Percentiles rank a stretch among this genome's conserved stretches.
Evolutionary conservation across 2,329 filamentous ascomycete species (phyloP).

Genomic region (Delphinella strobiligena): DNA sequence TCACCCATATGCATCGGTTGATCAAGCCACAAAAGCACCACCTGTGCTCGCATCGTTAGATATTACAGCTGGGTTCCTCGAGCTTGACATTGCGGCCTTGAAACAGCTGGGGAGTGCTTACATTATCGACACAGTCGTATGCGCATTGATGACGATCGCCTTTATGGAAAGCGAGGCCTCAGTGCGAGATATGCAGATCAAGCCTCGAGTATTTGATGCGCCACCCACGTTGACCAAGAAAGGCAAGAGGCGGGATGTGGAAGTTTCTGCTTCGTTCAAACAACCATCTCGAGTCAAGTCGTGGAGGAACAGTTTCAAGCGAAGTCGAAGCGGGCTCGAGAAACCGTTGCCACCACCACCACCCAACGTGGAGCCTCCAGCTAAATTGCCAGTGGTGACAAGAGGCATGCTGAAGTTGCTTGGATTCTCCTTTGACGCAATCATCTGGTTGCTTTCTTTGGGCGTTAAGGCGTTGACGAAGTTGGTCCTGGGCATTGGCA

Average conservation of each 20-base stretch:
- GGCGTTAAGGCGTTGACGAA: conserved; percentile 29
- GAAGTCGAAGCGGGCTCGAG: conserved; percentile 8
- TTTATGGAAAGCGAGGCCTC: conserved; percentile 30
- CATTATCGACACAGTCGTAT: conserved; percentile 32
- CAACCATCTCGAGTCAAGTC: background rate
- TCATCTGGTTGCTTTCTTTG: conserved; percentile 29
- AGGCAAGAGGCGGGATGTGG: conserved; percentile 10
- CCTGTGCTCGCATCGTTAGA: conserved; percentile 21
- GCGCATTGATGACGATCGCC: conserved; percentile 31
- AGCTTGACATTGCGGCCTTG: conserved; percentile 32
- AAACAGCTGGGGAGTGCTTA: conserved; percentile 31
- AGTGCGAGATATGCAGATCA: conserved; percentile 8
- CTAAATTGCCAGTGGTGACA: conserved; percentile 26
- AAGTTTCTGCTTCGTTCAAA: background rate
- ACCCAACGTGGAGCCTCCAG: background rate
- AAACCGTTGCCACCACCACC: conserved; percentile 5
- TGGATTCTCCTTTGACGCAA: conserved; percentile 29
- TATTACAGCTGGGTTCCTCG: conserved; percentile 28
- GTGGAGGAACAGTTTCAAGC: background rate
- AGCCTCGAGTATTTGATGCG: conserved; percentile 6
- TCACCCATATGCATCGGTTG: background rate
- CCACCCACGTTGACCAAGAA: conserved; percentile 3
- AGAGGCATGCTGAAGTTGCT: conserved; percentile 27
- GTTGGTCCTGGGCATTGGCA: conserved; percentile 25
- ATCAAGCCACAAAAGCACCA: conserved; percentile 8